Evolutionary conservation across 352 stramenopile genomes (phyloP), one percentile per base, ranked within the genome.

Genomic region (Phytophthora syringae): DNA sequence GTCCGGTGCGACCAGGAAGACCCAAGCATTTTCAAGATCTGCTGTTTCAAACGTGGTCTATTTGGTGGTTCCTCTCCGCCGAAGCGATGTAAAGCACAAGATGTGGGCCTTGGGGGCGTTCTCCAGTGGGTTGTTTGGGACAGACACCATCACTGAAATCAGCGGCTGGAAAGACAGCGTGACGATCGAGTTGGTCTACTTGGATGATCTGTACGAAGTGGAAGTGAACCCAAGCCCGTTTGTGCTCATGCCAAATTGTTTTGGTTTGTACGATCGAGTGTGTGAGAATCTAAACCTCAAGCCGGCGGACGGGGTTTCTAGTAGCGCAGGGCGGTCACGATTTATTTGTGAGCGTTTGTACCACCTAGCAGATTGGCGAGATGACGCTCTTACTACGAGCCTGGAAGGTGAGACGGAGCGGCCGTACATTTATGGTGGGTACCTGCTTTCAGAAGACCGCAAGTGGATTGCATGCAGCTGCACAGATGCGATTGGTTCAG

Each of bases 201-300:
- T 93, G 40, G 85, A 93, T 43, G 83, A 93, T 42, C 39, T 93
- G 49, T 88, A 87, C 52, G 80, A 88, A 57, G 77, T 86, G 2
- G 70, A 76, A 32, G 64, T 93, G 34, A 85, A 90, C 34, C 71
- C 81, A 18, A 88, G 75, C 24, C 85, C 85, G 13, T 79, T 83
- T 30, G 63, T 75, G 30, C 55, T 90, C 27, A 77, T 91, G 62
- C 76, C 83, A 7, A 76, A 52, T 42, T 84, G 80, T 53, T 88
- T 93, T 60, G 70, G 70, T 6, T 64, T 93, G 7, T 93, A 90
- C 62, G 70, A 93, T 34, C 82, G 85, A 10, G 69, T 93, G n/a
- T 80, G 69, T 40, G 85, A 92, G 48, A 79, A 64, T 7, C 58
- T 91, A 12, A 76, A 60, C 10, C 54, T 93, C 5, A 90, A 88